Evolutionary conservation across 2,329 filamentous ascomycete genomes (phyloP).

Genomic region (Lecanosticta acicola): DNA sequence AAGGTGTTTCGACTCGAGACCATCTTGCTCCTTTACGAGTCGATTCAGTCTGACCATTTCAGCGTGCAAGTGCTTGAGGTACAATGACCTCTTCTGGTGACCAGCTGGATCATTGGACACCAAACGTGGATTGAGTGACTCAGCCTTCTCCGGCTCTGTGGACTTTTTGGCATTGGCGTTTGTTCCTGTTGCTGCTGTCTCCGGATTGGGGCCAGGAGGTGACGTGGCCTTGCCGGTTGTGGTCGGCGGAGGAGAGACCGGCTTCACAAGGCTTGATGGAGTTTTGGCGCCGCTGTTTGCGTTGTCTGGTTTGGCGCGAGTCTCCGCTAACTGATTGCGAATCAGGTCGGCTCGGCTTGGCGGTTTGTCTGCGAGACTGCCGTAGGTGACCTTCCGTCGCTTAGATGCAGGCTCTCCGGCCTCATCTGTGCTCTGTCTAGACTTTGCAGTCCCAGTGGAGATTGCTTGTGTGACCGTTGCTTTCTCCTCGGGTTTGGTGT

Average conservation of each 20-base stretch:
- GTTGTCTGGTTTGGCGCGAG: conserved; percentile 5
- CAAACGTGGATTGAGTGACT: conserved; percentile 59
- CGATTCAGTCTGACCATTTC: conserved; percentile 64
- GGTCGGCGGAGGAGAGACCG: conserved; percentile 21
- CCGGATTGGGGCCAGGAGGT: background rate
- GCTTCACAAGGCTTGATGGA: conserved; percentile 17
- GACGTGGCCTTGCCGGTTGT: conserved; percentile 2
- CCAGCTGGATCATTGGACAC: conserved; percentile 48
- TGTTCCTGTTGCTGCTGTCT: conserved; percentile 8
- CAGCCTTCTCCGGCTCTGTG: conserved; percentile 14
- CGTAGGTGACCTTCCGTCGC: conserved; percentile 29
- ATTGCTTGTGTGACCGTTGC: background rate
- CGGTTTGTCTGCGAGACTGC: conserved; percentile 26
- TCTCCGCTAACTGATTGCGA: conserved; percentile 19
- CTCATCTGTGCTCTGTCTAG: background rate
- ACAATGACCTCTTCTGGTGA: conserved; percentile 31
- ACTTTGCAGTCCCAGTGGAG: background rate
- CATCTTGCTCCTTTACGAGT: conserved; percentile 12
- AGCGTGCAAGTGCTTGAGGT: conserved; percentile 57
- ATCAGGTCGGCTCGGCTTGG: conserved; percentile 28
- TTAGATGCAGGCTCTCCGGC: conserved; percentile 21
- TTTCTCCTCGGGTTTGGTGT: conserved; percentile 17
- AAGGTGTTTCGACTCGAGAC: conserved; percentile 38
- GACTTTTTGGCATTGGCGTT: conserved; percentile 3
- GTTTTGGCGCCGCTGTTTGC: background rate